Conservation (phyloP, 1,284 basidiomycete species). For the Cryptococcus sp. region DNA sequence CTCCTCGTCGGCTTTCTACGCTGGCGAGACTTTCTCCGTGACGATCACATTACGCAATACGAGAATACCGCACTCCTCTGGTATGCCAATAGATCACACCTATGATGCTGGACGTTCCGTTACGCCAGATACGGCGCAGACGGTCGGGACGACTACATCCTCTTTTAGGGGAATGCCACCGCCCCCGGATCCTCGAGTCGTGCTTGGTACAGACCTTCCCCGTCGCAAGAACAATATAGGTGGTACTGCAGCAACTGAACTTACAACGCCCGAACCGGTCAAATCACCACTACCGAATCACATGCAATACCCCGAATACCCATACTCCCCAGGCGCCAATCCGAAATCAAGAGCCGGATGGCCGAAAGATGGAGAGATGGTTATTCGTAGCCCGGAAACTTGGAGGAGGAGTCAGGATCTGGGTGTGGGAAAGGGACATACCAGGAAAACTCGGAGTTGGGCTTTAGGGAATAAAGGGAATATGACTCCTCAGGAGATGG, state of each 20-base stretch:
- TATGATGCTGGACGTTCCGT: not conserved
- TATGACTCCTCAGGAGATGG: conserved; percentile 43
- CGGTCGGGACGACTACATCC: conserved; percentile 10
- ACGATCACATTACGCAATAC: conserved; percentile 84
- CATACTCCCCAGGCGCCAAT: conserved; percentile 30
- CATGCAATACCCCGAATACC: conserved; percentile 2
- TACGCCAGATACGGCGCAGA: conserved; percentile 9
- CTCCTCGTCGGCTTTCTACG: conserved; percentile 83
- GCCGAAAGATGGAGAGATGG: conserved; percentile 16
- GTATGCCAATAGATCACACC: too few species aligned
- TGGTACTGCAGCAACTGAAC: not conserved
- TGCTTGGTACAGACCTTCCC: conserved; percentile 1
- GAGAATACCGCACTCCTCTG: conserved; percentile 30
- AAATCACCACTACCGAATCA: not conserved
- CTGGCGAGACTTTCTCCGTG: conserved; percentile 80
- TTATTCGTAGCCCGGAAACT: conserved; percentile 29
- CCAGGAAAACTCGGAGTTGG: conserved; percentile 29
- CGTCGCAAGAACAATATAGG: conserved; percentile 18
- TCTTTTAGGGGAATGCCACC: conserved; percentile 4
- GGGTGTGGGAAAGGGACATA: conserved; percentile 11
- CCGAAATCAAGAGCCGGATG: conserved; percentile 26
- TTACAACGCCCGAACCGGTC: not conserved
- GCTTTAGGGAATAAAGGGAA: conserved; percentile 31
- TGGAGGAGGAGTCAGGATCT: conserved; percentile 8
- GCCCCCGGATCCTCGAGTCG: not conserved